Conservation (phyloP, 176 grass and related monocot species). For the Dendrocalamus sinicus region DNA sequence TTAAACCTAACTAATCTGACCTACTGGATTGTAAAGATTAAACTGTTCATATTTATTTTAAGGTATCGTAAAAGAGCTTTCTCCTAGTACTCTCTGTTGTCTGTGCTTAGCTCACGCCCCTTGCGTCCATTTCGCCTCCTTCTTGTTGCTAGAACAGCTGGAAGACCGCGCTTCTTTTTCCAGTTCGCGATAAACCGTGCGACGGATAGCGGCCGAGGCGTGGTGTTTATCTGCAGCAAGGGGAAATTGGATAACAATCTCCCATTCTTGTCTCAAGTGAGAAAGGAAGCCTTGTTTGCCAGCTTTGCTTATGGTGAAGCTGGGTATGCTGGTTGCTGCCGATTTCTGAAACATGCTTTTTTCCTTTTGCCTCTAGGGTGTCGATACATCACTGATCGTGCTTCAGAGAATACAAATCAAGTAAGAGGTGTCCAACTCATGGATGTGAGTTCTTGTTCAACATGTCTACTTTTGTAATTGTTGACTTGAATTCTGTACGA, state of each 20-base stretch:
- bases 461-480: no score
- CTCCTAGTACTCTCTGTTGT: neutral
- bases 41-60: no score
- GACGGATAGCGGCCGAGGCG: constrained; percentile 53
- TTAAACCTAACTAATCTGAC: no score
- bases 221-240: constrained; percentile 92
- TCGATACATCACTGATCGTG: constrained; percentile 61
- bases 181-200: constrained; percentile 83
- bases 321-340: neutral
- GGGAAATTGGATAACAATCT: constrained; percentile 73
- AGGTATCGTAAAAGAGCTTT: neutral
- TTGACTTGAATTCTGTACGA: neutral
- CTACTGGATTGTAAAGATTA: no score
- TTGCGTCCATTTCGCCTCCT: neutral
- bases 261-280: constrained; percentile 79
- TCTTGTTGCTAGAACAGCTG: constrained; percentile 53
- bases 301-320: constrained; percentile 12
- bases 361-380: constrained; percentile 54
- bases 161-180: constrained; percentile 92
- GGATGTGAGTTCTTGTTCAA: neutral
- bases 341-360: constrained; percentile 6
- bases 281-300: neutral
- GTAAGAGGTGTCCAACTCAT: constrained; percentile 46
- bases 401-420: constrained; percentile 79
- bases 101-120: neutral